Base-by-base conservation (phyloP, 1,139 yeast species). In the Kurtzmaniella quercitrusa region DNA sequence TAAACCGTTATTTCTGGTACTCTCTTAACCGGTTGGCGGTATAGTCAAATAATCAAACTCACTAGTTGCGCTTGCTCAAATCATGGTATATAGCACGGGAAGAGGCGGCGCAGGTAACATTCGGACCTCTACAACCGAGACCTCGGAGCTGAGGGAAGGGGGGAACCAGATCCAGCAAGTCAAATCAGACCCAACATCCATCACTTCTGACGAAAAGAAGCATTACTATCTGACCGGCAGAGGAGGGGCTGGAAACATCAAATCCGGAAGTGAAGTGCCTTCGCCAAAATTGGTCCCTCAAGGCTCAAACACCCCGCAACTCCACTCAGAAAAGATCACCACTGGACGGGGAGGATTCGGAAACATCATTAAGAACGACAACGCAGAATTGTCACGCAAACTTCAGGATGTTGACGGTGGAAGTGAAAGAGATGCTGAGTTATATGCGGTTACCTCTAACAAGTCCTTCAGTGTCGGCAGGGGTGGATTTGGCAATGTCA, bases 321-420 rank as follows among this genome's bases (percentile, higher is more conserved):
- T 85, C 44, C 65, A 72, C 41, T 78, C 80, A 34, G 75, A 78
- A 23, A 75, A 77, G 33, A 79, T 81, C 53, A 75, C 88, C 23
- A 85, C 93, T 2, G 94, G 94, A 25, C 73, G 94, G 53, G 94
- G 94, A 9, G 94, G 94, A 1, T 82, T 79, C 41, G 94, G 94
- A 5, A 85, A 85, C 57, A 85, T 85, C 88, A 68, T 82, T 44
- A 73, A 65, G 50, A 85, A 85, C 60, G 73, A 72, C 39, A 82
- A 84, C 57, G 81, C 86, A 1, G 73, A 74, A 44, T 57, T 79
- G 42, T 75, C 89, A 3, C 70, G 93, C 47, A 75, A 71, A 52
- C 73, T 85, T 14, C 93, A 85, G 60, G 93, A 84, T 53, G 90
- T 84, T 3, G 90, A 82, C 43, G 54, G 52, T 6, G 31, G 31